These are phyloP conservation scores for Periconia macrospinosa DNA, from an alignment of 2,329 filamentous ascomycete species.

Conservation along the genomic window DNA sequence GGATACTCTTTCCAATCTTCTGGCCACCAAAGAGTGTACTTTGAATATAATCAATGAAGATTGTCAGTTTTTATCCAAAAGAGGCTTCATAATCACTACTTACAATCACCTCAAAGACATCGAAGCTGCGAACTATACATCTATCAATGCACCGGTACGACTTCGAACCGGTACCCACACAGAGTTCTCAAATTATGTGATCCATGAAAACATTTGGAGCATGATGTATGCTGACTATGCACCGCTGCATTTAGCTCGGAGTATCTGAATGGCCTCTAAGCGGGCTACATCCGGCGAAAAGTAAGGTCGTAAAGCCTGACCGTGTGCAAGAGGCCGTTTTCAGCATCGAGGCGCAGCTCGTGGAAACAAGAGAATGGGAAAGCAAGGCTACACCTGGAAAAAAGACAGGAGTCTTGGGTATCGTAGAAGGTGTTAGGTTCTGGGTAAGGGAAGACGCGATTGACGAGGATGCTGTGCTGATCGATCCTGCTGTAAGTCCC, in stretches of 20 bases:
- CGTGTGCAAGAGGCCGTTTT: constrained; percentile 83
- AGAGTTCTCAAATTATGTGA: no score
- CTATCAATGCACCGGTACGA: constrained; percentile 79
- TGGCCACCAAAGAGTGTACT: constrained; percentile 68
- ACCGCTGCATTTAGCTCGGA: no score
- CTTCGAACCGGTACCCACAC: no score
- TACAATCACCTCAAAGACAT: no score
- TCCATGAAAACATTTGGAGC: no score
- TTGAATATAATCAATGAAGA: constrained; percentile 88
- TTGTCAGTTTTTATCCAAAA: constrained; percentile 44
- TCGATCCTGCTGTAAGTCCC: constrained; percentile 70
- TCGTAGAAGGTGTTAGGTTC: constrained; percentile 83
- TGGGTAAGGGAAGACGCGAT: constrained; percentile 90
- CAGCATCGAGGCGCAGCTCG: constrained; percentile 76
- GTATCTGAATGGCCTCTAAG: constrained; percentile 78
- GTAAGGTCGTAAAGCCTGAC: constrained; percentile 67
- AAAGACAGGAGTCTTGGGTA: constrained; percentile 72
- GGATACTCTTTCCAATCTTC: constrained; percentile 76
- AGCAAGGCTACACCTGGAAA: constrained; percentile 69
- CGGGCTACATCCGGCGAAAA: constrained; percentile 72
- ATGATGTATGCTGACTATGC: no score
- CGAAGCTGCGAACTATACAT: constrained; percentile 84
- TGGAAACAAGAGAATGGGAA: constrained; percentile 76
- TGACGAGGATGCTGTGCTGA: constrained; percentile 71
- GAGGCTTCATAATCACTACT: no score